Evolutionary conservation across 208 protist species (phyloP).

Genomic region (Wallacemonas rigidus): DNA sequence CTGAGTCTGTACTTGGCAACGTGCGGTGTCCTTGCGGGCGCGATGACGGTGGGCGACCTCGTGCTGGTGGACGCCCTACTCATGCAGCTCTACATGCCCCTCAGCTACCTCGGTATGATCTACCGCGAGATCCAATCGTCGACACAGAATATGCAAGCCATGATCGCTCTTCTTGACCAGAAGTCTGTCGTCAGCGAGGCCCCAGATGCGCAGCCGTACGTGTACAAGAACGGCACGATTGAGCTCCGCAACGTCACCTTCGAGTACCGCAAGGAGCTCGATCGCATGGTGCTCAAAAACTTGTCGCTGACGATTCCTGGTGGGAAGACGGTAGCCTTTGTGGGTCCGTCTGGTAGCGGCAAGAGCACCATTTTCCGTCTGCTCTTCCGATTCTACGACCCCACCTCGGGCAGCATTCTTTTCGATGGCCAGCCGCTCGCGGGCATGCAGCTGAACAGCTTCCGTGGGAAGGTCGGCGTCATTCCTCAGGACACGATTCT

Average conservation of each 20-base stretch:
- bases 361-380: constrained; percentile 96
- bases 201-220: constrained; percentile 56
- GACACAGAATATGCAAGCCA: constrained; percentile 95
- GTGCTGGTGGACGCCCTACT: constrained; percentile 94
- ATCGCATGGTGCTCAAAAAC: constrained; percentile 62
- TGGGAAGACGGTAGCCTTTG: constrained; percentile 91
- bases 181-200: constrained; percentile 48
- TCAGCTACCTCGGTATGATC: constrained; percentile 96
- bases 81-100: constrained; percentile 96
- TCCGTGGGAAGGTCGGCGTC: constrained; percentile 92
- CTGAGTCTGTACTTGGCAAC: constrained; percentile 85
- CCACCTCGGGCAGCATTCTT: constrained; percentile 82
- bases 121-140: constrained; percentile 94
- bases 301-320: constrained; percentile 88
- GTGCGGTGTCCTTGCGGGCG: constrained; percentile 73
- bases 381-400: constrained; percentile 96
- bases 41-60: constrained; percentile 94
- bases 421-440: constrained; percentile 93
- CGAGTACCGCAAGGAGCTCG: constrained; percentile 58
- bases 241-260: constrained; percentile 90
- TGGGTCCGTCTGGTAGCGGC: constrained; percentile 93
- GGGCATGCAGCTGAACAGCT: constrained; percentile 68
- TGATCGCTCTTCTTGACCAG: constrained; percentile 89
- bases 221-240: constrained; percentile 82
- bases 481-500: constrained; percentile 97